phyloP scores from a whole-genome alignment of 495 filamentous ascomycete genomes.

The Cercophora newfieldiana region DNA sequence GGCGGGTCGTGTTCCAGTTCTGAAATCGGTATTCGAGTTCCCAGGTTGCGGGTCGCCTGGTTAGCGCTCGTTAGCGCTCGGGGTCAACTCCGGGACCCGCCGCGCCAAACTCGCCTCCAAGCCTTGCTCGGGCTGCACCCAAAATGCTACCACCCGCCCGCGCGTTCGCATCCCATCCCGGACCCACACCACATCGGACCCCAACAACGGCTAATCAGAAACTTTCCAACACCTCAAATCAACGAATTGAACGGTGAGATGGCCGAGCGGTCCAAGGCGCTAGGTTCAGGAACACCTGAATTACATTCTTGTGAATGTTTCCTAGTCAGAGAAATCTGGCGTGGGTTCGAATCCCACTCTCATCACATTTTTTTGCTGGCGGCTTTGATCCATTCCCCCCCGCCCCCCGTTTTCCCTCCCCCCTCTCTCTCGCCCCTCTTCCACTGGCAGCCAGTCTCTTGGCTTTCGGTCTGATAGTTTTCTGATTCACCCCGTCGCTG shows the following conservation, averaged over 20 bases:
- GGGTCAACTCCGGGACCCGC: too few species aligned
- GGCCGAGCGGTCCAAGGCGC: neutral
- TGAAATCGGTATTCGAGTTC: too few species aligned
- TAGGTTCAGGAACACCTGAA: neutral
- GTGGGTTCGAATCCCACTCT: constrained; percentile 44
- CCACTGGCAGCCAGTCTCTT: too few species aligned
- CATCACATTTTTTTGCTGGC: constrained; percentile 20
- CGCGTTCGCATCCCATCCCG: too few species aligned
- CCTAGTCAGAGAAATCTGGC: constrained; percentile 17
- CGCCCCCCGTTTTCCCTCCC: neutral
- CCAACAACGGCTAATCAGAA: neutral
- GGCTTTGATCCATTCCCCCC: too few species aligned
- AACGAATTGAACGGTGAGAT: neutral
- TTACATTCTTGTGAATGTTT: neutral
- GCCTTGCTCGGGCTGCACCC: too few species aligned
- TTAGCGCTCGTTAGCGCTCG: too few species aligned
- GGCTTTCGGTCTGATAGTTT: neutral
- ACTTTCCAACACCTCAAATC: neutral
- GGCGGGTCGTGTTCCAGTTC: too few species aligned
- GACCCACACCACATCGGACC: neutral
- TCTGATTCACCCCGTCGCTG: neutral
- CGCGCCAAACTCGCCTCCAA: too few species aligned
- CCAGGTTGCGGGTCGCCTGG: too few species aligned
- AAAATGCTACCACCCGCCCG: too few species aligned
- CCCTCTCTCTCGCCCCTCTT: neutral